phyloP scores from a whole-genome alignment of 352 stramenopile genomes.

The Phytophthora pseudosyringae region DNA sequence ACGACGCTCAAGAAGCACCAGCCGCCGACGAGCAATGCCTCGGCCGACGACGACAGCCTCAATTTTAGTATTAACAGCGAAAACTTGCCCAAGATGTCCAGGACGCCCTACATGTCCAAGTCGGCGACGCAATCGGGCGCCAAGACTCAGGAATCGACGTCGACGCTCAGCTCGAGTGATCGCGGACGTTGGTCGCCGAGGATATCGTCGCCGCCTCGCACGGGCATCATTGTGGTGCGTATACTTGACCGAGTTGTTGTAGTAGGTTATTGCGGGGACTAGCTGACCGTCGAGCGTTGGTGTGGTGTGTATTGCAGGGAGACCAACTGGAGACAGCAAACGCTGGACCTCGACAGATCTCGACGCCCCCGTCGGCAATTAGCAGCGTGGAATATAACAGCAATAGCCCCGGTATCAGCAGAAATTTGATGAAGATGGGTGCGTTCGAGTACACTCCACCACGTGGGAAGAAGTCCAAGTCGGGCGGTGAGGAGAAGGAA shows the following conservation, averaged over 20 bases:
- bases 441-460: conserved; percentile 80
- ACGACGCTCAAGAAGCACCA: conserved; percentile 61
- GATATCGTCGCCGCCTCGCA: conserved; percentile 63
- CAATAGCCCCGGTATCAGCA: conserved; percentile 70
- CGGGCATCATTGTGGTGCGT: conserved; percentile 55
- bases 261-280: not conserved
- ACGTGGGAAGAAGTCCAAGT: conserved; percentile 35
- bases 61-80: conserved; percentile 72
- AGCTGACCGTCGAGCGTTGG: not conserved
- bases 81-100: conserved; percentile 63
- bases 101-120: conserved; percentile 70
- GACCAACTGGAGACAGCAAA: conserved; percentile 24
- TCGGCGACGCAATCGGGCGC: conserved; percentile 30
- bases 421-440: conserved; percentile 84
- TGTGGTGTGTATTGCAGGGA: conserved; percentile 14
- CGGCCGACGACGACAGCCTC: conserved; percentile 57
- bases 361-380: conserved; percentile 70
- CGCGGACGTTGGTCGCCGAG: conserved; percentile 57
- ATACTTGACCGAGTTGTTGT: not conserved
- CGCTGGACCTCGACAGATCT: conserved; percentile 32
- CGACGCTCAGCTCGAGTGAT: conserved; percentile 60
- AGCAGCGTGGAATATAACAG: conserved; percentile 73
- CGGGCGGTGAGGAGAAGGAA: conserved; percentile 24
- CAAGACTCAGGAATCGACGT: conserved; percentile 45
- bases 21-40: conserved; percentile 31